A percentile compares a stretch with the other conserved stretches of the same genome.
Evolutionary conservation across 2,329 filamentous ascomycete genomes (phyloP).

Genomic region (Alternaria burnsii): DNA sequence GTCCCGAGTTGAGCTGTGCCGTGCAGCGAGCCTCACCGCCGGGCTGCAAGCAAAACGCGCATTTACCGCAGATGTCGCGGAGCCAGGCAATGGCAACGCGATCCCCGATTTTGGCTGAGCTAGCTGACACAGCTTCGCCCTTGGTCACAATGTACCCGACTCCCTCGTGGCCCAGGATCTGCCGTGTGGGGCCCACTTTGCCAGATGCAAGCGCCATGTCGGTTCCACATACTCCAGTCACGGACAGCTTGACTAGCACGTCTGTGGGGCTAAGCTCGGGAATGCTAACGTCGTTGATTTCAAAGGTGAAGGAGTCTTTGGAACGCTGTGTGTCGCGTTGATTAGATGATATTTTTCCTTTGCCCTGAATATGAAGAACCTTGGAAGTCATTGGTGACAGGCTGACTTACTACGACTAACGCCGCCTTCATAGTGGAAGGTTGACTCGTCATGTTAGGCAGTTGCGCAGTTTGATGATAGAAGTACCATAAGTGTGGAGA

Average conservation of each 20-base stretch:
- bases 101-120: neutral
- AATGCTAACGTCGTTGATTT: neutral
- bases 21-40: neutral
- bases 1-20: neutral
- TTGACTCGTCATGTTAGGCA: neutral
- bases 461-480: neutral
- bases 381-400: neutral
- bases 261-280: neutral
- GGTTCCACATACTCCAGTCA: neutral
- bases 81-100: neutral
- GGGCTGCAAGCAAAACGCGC: neutral
- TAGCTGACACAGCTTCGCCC: fast-evolving
- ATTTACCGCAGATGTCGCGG: neutral
- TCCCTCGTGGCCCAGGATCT: neutral
- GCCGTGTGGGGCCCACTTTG: no score
- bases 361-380: no score
- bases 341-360: neutral
- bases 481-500: neutral
- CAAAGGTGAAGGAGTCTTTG: neutral
- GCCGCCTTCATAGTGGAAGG: neutral
- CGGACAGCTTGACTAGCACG: neutral
- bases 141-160: neutral
- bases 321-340: neutral
- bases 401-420: neutral
- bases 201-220: neutral